These are phyloP conservation scores for Globisporangium orthogonon DNA, from an alignment of 352 stramenopile genomes.

Conservation along the genomic window DNA sequence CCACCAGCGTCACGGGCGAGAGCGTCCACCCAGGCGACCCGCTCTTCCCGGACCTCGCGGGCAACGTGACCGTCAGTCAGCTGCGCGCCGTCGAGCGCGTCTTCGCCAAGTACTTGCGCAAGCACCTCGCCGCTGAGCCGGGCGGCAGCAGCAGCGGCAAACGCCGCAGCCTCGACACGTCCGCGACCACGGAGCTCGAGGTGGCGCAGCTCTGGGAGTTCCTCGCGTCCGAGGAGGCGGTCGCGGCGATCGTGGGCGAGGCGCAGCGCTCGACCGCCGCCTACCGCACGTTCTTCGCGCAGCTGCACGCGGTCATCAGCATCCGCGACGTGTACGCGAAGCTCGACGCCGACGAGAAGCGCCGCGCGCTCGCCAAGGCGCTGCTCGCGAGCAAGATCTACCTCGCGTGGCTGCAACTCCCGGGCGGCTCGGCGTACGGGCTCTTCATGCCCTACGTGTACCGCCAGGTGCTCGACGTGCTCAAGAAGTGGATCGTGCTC, in stretches of 20 bases:
- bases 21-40: slow-evolving; percentile 15
- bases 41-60: slow-evolving; percentile 22
- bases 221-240: slow-evolving; percentile 43
- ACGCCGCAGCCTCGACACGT: slow-evolving; percentile 4
- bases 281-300: slow-evolving; percentile 58
- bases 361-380: slow-evolving; percentile 41
- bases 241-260: slow-evolving; percentile 26
- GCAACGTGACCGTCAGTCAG: slow-evolving; percentile 30
- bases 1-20: slow-evolving; percentile 8
- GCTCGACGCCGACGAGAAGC: slow-evolving; percentile 28
- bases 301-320: slow-evolving; percentile 54
- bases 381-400: slow-evolving; percentile 73
- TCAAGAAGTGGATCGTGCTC: slow-evolving; percentile 71
- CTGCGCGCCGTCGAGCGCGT: slow-evolving; percentile 47
- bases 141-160: neutral
- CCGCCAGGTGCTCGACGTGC: slow-evolving; percentile 64
- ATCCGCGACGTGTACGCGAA: slow-evolving; percentile 49
- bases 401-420: slow-evolving; percentile 72
- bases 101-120: slow-evolving; percentile 46
- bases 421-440: slow-evolving; percentile 71
- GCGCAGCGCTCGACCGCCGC: slow-evolving; percentile 31
- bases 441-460: slow-evolving; percentile 87
- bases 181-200: slow-evolving; percentile 7
- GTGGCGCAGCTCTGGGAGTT: slow-evolving; percentile 47
- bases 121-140: slow-evolving; percentile 18